Percentiles rank a stretch among this genome's conserved stretches.
phyloP scores from a whole-genome alignment of 345 rosid genomes.

The Populus deltoides region DNA sequence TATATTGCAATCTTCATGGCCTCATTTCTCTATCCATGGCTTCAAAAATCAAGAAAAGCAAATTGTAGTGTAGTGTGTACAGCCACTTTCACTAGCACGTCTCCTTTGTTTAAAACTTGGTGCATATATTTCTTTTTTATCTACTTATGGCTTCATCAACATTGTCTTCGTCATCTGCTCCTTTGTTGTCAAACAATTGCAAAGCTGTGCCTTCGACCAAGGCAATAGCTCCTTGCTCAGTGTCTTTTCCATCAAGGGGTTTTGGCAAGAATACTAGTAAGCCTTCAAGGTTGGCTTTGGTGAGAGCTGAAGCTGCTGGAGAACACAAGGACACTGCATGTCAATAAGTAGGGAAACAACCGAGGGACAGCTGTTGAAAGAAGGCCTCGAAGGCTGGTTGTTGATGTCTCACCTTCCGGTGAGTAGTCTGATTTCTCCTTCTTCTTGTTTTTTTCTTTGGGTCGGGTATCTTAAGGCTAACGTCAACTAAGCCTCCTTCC shows the following conservation, averaged over 20 bases:
- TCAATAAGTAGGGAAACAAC: constrained; percentile 24
- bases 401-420: constrained; percentile 70
- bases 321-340: constrained; percentile 46
- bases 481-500: too few species aligned
- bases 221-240: background rate
- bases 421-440: constrained; percentile 6
- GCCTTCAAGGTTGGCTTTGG: constrained; percentile 13
- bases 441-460: background rate
- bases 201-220: constrained; percentile 2
- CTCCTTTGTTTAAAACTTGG: background rate
- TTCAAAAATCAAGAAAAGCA: background rate
- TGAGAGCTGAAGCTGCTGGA: constrained; percentile 39
- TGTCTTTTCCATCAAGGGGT: background rate
- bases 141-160: constrained; percentile 38
- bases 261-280: background rate
- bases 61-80: background rate
- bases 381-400: constrained; percentile 41
- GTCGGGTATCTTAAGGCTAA: too few species aligned
- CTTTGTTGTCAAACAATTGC: constrained; percentile 11
- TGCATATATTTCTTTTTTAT: too few species aligned
- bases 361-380: constrained; percentile 44
- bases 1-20: background rate
- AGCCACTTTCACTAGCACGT: background rate
- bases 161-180: constrained; percentile 29
- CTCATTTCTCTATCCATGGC: background rate